Percentiles rank a stretch among this genome's conserved stretches.
Conservation (phyloP, 2,329 filamentous ascomycete genomes). For the Sordariomycetes sp. region DNA sequence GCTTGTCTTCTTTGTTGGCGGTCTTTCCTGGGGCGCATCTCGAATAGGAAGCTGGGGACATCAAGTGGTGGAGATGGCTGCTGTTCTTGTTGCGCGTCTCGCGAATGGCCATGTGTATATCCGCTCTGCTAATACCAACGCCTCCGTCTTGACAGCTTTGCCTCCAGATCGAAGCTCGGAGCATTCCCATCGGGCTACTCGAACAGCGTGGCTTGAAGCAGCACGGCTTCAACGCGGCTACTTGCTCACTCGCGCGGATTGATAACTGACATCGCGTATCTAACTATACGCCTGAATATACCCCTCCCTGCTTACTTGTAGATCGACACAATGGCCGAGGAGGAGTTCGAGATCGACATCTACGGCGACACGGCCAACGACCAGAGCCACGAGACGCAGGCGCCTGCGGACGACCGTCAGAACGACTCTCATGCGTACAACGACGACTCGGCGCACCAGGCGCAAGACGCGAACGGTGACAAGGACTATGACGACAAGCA, state of each 20-base stretch:
- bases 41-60: not conserved
- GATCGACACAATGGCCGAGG: conserved; percentile 44
- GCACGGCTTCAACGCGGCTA: not conserved
- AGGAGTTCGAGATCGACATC: conserved; percentile 61
- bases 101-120: not conserved
- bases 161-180: not conserved
- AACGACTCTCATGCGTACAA: conserved; percentile 13
- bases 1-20: not conserved
- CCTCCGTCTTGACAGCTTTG: not conserved
- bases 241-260: not conserved
- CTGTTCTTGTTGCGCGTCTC: not conserved
- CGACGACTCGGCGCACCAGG: conserved; percentile 4
- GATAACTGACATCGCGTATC: not conserved
- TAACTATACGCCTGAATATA: not conserved
- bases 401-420: conserved; percentile 20
- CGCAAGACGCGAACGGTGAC: conserved; percentile 11
- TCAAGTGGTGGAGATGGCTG: conserved; percentile 1
- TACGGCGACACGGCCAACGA: conserved; percentile 45
- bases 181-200: not conserved
- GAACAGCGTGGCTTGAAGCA: not conserved
- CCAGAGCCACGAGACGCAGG: conserved; percentile 23
- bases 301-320: not conserved
- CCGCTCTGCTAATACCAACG: conserved; percentile 2
- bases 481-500: conserved; percentile 25
- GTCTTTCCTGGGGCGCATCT: not conserved